Percentiles rank a stretch among this genome's conserved stretches.
Evolutionary conservation across 768 basidiomycete genomes (phyloP).

Genomic region (Hypholoma sublateritium): DNA sequence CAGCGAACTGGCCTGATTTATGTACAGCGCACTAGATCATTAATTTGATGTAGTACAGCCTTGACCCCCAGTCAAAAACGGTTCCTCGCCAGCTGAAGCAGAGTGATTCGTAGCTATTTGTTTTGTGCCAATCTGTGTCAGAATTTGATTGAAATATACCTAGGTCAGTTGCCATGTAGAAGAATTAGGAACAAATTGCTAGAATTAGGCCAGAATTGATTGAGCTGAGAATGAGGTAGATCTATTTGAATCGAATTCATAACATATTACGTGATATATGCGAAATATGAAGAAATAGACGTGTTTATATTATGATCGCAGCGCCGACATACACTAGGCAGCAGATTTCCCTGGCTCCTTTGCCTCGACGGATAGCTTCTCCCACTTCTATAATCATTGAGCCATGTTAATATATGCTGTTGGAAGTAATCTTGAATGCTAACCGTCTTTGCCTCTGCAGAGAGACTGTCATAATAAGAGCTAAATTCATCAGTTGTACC

Average conservation of each 20-base stretch:
- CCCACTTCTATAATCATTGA: background rate
- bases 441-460: constrained; percentile 6
- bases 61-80: constrained; percentile 9
- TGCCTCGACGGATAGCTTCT: constrained; percentile 2
- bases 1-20: no score
- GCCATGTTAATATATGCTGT: background rate
- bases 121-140: background rate
- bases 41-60: no score
- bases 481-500: constrained; percentile 11
- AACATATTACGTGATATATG: constrained; percentile 2
- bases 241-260: background rate
- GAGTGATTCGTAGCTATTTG: background rate
- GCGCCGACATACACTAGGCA: background rate
- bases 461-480: constrained; percentile 9
- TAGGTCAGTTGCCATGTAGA: background rate
- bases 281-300: constrained; percentile 2
- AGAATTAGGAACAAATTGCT: background rate
- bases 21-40: no score
- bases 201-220: background rate
- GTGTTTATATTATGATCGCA: background rate
- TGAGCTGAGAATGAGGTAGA: background rate
- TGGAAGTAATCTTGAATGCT: background rate
- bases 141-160: constrained; percentile 1
- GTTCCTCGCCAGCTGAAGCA: background rate
- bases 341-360: constrained; percentile 2